Evolutionary conservation across 2,329 filamentous ascomycete genomes (phyloP).

Genomic region (Neofusicoccum umdonicola): DNA sequence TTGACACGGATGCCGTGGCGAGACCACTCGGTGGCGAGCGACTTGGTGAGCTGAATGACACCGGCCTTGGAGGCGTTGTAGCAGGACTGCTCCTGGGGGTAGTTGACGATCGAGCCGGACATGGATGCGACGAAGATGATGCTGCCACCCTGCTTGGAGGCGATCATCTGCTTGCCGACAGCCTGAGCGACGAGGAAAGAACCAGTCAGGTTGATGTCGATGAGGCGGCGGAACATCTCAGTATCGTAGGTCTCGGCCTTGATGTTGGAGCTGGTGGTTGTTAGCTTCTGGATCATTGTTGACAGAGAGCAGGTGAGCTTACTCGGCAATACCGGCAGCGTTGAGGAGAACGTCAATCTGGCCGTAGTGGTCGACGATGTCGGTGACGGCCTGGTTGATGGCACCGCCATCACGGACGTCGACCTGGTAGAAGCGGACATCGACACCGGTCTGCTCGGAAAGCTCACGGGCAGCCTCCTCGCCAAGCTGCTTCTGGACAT

Average conservation of each 20-base stretch:
- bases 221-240: conserved; percentile 72
- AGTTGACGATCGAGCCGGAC: conserved; percentile 45
- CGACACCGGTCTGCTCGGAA: conserved; percentile 68
- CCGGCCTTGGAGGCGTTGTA: conserved; percentile 85
- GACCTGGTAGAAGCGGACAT: conserved; percentile 74
- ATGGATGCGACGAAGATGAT: conserved; percentile 75
- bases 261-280: conserved; percentile 64
- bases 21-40: conserved; percentile 80
- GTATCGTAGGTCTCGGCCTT: conserved; percentile 75
- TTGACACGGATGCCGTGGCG: conserved; percentile 79
- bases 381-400: conserved; percentile 67
- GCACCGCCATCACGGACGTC: conserved; percentile 71
- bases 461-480: conserved; percentile 68
- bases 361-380: conserved; percentile 65
- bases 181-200: conserved; percentile 72
- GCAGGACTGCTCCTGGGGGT: conserved; percentile 72
- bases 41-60: conserved; percentile 75
- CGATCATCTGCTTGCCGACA: conserved; percentile 61
- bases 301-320: conserved; percentile 27
- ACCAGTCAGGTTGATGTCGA: conserved; percentile 80
- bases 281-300: conserved; percentile 19
- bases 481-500: conserved; percentile 73
- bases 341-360: conserved; percentile 74
- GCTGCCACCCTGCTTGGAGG: conserved; percentile 66
- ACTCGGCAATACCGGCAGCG: conserved; percentile 75